A percentile compares a stretch with the other conserved stretches of the same genome.
phyloP scores from a whole-genome alignment of 1,284 basidiomycete genomes.

The Tetrapyrgos nigripes region DNA sequence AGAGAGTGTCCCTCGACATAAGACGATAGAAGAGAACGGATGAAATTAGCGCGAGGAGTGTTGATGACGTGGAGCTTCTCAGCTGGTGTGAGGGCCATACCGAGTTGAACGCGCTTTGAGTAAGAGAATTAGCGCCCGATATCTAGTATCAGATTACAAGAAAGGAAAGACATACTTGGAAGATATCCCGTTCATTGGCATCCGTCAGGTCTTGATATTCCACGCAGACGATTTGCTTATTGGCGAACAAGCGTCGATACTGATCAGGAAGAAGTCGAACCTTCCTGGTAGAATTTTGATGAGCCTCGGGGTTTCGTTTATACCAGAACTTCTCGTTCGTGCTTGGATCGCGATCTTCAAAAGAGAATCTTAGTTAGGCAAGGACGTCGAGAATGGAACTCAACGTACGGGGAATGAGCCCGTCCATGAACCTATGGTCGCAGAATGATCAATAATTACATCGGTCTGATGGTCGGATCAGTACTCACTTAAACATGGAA shows the following conservation, averaged over 20 bases:
- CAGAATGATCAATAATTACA: no score
- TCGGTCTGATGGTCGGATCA: no score
- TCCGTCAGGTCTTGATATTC: constrained; percentile 70
- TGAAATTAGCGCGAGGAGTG: constrained; percentile 56
- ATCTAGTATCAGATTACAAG: neutral
- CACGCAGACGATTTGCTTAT: constrained; percentile 76
- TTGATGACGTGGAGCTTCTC: constrained; percentile 73
- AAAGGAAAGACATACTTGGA: constrained; percentile 53
- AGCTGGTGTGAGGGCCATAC: constrained; percentile 77
- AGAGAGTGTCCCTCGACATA: constrained; percentile 50
- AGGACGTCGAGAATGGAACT: neutral
- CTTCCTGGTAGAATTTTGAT: constrained; percentile 27
- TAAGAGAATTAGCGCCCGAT: neutral
- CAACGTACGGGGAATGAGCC: constrained; percentile 34
- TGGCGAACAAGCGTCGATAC: constrained; percentile 58
- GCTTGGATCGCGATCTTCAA: constrained; percentile 54
- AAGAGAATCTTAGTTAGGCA: neutral
- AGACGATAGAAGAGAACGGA: constrained; percentile 54
- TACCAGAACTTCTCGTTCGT: constrained; percentile 61
- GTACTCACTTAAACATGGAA: constrained; percentile 62
- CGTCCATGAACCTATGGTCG: constrained; percentile 66
- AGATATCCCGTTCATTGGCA: constrained; percentile 72
- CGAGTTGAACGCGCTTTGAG: constrained; percentile 72
- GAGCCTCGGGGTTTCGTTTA: constrained; percentile 36
- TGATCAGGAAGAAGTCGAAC: constrained; percentile 49